phyloP scores from a whole-genome alignment of 768 basidiomycete species.

The Boletus barrowsii region DNA sequence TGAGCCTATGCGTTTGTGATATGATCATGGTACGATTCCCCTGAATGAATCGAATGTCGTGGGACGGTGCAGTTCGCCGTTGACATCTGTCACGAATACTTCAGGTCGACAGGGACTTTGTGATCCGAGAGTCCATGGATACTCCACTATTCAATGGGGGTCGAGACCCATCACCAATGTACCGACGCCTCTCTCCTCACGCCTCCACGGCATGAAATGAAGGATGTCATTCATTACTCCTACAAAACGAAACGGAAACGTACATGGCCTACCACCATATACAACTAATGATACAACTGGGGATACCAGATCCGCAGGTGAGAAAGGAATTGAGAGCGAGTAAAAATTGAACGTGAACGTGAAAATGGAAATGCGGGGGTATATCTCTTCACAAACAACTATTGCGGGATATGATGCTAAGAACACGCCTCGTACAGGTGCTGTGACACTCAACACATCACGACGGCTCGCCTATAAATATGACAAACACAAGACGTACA shows the following conservation, averaged over 20 bases:
- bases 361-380: constrained; percentile 9
- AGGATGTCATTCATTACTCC: constrained; percentile 9
- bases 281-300: constrained; percentile 20
- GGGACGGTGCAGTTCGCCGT: no score
- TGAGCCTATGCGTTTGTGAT: no score
- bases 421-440: constrained; percentile 10
- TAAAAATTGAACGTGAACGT: background rate
- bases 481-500: constrained; percentile 3
- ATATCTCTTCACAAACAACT: constrained; percentile 12
- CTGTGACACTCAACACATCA: background rate
- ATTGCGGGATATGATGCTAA: constrained; percentile 14
- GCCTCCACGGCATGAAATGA: background rate
- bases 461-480: constrained; percentile 21
- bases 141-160: constrained; percentile 10
- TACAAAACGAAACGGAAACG: constrained; percentile 7
- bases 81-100: background rate
- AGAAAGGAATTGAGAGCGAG: background rate
- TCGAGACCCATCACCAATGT: constrained; percentile 6
- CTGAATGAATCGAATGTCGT: no score
- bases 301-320: constrained; percentile 20
- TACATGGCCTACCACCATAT: constrained; percentile 13
- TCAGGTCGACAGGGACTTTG: background rate
- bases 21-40: no score
- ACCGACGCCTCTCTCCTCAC: background rate
- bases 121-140: constrained; percentile 3